phyloP scores from a whole-genome alignment of 805 yeast genomes.

The Candida andamanensis region DNA sequence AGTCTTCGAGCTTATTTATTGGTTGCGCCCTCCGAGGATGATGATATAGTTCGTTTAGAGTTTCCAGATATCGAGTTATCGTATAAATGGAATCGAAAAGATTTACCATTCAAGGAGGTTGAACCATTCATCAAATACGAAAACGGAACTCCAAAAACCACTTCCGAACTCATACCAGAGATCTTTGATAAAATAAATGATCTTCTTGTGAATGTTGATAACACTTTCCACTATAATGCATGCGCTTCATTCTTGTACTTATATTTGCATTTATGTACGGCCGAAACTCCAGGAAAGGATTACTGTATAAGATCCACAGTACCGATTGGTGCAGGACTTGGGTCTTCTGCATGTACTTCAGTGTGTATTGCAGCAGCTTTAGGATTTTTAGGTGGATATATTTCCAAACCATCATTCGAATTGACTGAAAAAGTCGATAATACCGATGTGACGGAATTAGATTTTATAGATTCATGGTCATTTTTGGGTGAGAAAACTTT shows the following conservation, averaged over 20 bases:
- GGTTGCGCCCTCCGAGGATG: slow-evolving; percentile 45
- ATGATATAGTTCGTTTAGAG: slow-evolving; percentile 50
- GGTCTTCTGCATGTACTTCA: slow-evolving; percentile 86
- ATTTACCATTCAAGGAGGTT: slow-evolving; percentile 57
- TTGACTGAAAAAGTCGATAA: slow-evolving; percentile 27
- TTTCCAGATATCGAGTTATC: slow-evolving; percentile 78
- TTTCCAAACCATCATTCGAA: slow-evolving; percentile 33
- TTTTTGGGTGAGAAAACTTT: slow-evolving; percentile 91
- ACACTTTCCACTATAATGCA: slow-evolving; percentile 66
- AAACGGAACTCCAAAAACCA: slow-evolving; percentile 23
- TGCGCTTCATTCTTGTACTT: slow-evolving; percentile 82
- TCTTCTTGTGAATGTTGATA: slow-evolving; percentile 40
- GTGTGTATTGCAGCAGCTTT: slow-evolving; percentile 81
- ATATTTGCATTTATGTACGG: slow-evolving; percentile 52
- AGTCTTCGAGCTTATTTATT: slow-evolving; percentile 78
- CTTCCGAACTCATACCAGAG: slow-evolving; percentile 57
- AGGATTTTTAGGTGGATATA: slow-evolving; percentile 53
- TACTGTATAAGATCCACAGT: slow-evolving; percentile 75
- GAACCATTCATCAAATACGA: slow-evolving; percentile 13
- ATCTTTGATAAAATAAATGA: slow-evolving; percentile 46
- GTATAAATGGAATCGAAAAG: slow-evolving; percentile 55
- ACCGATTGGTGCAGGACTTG: slow-evolving; percentile 96
- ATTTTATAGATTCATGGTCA: slow-evolving; percentile 80
- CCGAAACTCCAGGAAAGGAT: slow-evolving; percentile 43
- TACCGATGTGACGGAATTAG: slow-evolving; percentile 37